Base-by-base conservation (phyloP, 2,329 filamentous ascomycete genomes). In the Arthrocladium fulminans region DNA sequence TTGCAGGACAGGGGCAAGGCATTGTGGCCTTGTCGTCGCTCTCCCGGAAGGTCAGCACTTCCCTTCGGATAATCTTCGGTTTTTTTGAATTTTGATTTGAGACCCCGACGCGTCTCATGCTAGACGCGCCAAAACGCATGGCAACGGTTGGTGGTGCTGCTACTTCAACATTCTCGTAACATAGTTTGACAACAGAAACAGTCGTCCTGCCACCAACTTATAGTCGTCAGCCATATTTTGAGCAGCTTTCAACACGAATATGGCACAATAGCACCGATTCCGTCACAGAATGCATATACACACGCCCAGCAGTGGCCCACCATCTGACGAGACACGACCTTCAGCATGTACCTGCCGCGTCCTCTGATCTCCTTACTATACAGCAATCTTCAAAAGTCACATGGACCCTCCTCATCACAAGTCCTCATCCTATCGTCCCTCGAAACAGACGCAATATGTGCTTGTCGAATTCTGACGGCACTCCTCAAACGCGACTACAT, bases 401-500 rank as follows among this genome's bases (percentile, higher is more conserved):
- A 89, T 57, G 87, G 96, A 63, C 84, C 89, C n/a, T 80, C 90
- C 45, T 92, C 88, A 15, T 86, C 90, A 32, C 89, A 89, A 0
- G 88, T 97, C 47, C 77, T 97, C 22, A 80, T 98, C 54, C 84
- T 98, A 49, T 53, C 57, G 9, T 86, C 90, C 29, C 85, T 97
- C 63, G 90, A 96, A 63, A 88, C 92, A 48, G 92, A 98, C 70
- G 86, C 92, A 54, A 80, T 98, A 53, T 97, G 90, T 68, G 92
- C 89, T 54, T 94, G 88, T 65, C 88, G 89, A 53, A 96, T 98
- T 52, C 80, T 98, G 41, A 94, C 90, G 2, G 79, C 84, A 44
- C 76, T 98, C n/a, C 75, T 98, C 52, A 96, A 94, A 69, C 85
- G 90, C 74, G 92, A 98, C 73, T 97, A 94, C 64, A 94, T 98